Evolutionary conservation across 2,329 filamentous ascomycete genomes (phyloP), one percentile per base, ranked within the genome.

Genomic region (Stagonosporopsis rhizophila): DNA sequence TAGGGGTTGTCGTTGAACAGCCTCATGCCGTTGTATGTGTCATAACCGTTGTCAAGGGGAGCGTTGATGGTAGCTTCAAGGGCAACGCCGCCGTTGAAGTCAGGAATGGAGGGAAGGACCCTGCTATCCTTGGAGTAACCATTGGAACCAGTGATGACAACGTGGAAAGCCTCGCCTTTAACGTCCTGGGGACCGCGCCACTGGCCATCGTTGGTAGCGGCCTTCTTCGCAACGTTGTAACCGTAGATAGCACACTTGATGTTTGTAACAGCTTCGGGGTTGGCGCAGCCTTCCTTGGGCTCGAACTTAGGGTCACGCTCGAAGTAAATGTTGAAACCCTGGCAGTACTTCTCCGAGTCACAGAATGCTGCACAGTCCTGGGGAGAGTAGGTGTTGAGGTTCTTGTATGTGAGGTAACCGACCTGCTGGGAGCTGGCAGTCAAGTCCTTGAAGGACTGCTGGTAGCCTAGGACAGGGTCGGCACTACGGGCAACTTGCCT

Each of bases 321-420:
- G 40, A 53, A 67, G 58, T 53, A 72, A 56, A 71, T 64, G 60
- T 70, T 72, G 67, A 72, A 70, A 37, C 65, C 69, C 25, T 60
- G 46, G 45, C 69, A 72, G 52, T 52, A 68, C 47, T 64, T 60
- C 50, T 67, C 64, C 35, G 52, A 61, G 32, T 68, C 45, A 37
- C 69, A 72, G 48, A 66, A 66, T 25, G 22, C 48, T 22, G 64
- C 62, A 41, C 68, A 70, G 1, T 12, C 38, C 4, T 54, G 11
- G 9, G 63, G 48, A 30, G 66, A 42, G 58, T 71, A 71, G 15
- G 39, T 30, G 6, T 61, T 49, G 19, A 72, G 56, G 53, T 58
- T 66, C 56, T 68, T 67, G 62, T 65, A 69, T 23, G 67, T 70
- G 28, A 72, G 45, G 58, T 70, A 70, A 28, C 66, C 67, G 37